Evolutionary conservation across 768 basidiomycete species (phyloP).

Genomic region (Fistulinella prunicolor): DNA sequence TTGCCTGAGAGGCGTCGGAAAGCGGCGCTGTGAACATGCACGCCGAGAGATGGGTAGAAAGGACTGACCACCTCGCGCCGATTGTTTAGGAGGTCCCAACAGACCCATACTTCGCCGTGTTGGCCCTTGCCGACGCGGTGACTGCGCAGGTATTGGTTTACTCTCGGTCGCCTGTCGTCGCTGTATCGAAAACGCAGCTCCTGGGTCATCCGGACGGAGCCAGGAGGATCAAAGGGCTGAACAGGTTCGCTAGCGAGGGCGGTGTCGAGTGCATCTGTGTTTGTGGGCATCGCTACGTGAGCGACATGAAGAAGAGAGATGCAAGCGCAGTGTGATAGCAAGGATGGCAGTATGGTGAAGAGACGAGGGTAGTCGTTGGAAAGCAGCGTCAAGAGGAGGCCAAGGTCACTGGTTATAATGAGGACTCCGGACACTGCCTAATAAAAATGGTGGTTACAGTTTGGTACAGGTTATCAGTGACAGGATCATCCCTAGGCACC

Average conservation of each 20-base stretch:
- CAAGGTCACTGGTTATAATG: constrained; percentile 3
- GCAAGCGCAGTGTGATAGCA: constrained; percentile 9
- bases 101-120: constrained; percentile 86
- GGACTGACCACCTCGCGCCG: constrained; percentile 47
- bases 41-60: constrained; percentile 6
- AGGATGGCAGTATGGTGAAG: constrained; percentile 17
- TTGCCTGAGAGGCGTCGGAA: constrained; percentile 49
- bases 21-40: constrained; percentile 8
- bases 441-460: constrained; percentile 6
- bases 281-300: constrained; percentile 24
- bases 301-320: constrained; percentile 26
- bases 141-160: constrained; percentile 86
- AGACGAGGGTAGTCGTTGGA: constrained; percentile 19
- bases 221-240: constrained; percentile 38
- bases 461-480: constrained; percentile 5
- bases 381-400: constrained; percentile 17
- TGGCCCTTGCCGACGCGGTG: constrained; percentile 81
- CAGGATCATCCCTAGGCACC: constrained; percentile 9
- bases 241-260: constrained; percentile 36
- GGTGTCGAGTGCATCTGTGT: constrained; percentile 22
- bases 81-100: constrained; percentile 48
- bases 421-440: constrained; percentile 33
- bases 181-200: constrained; percentile 40
- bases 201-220: constrained; percentile 50
- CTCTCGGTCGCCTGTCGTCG: constrained; percentile 43